Evolutionary conservation across 768 basidiomycete genomes (phyloP), one percentile per base, ranked within the genome.

Genomic region (Chlorophyllum brunneum): DNA sequence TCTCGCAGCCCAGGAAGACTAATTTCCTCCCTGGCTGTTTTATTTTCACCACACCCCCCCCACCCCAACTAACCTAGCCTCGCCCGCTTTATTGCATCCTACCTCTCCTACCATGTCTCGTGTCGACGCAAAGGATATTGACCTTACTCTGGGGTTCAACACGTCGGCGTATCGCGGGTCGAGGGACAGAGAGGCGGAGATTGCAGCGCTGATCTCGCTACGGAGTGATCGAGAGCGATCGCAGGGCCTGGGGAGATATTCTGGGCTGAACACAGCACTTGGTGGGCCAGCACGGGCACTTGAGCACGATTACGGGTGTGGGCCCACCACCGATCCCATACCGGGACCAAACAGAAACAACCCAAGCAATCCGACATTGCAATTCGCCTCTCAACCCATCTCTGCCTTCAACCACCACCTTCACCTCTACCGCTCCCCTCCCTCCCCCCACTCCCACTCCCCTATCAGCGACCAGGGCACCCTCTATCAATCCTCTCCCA

Each of bases 271-370:
- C 23, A 3, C 26, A 16, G 16, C 16, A 22, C 24, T 24, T 15
- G 47, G 47, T 4, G 36, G 47, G 23, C 48, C 39, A 27, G 26
- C 16, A 23, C 48, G 22, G 10, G 26, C 6, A 16, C 46, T 37
- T 13, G 48, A 40, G 1, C 66, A 58, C 57, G 69, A 72, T 62
- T 52, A 44, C 33, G 57, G 54, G 29, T 48, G 53, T 46, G 51
- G 47, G 54, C 16, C 34, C 34, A 36, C 13, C 34, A 55, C 54
- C 20, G 36, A 51, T 30, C 40, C 34, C 31, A 30, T 29, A 8
- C 16, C 57, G n/a, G 68, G 65, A 67, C 68, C 74, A 77, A 76
- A 76, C 65, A 76, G 72, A 69, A 67, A 70, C 73, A 75, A 72
- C 60, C 61, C 67, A 41, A 65, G 49, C 50, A 47, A 54, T 16